Percentiles rank a stretch among this genome's conserved stretches.
phyloP scores from a whole-genome alignment of 129 eudicot genomes.

The Apium graveolens region DNA sequence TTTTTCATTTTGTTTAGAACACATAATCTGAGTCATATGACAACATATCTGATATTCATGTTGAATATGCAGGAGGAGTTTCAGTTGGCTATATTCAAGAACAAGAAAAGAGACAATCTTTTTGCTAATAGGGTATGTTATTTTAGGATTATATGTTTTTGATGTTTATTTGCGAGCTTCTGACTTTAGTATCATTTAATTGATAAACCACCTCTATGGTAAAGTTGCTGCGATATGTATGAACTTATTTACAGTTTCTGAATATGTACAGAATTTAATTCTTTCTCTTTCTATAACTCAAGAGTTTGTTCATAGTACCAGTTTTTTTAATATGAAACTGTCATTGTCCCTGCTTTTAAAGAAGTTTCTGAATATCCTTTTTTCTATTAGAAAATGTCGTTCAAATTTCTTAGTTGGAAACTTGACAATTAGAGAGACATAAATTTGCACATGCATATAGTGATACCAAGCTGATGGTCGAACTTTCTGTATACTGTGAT shows the following conservation, averaged over 20 bases:
- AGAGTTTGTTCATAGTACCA: not conserved
- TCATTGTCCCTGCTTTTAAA: not conserved
- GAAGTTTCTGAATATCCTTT: not conserved
- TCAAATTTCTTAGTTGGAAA: not conserved
- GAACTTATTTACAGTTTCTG: not conserved
- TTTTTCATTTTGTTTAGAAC: not conserved
- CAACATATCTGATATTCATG: slow-evolving; percentile 8
- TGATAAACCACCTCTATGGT: not conserved
- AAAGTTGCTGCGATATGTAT: not conserved
- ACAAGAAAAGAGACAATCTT: slow-evolving; percentile 83
- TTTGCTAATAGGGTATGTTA: slow-evolving; percentile 90
- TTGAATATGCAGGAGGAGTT: slow-evolving; percentile 77
- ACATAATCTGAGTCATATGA: not conserved
- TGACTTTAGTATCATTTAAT: slow-evolving; percentile 7
- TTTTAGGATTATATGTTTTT: not conserved
- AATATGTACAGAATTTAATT: not conserved
- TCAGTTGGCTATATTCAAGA: slow-evolving; percentile 91
- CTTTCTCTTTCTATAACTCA: not conserved
- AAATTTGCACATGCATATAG: not conserved
- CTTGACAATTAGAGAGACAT: not conserved
- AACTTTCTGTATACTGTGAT: not conserved
- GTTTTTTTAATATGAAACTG: not conserved
- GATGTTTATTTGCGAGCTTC: not conserved
- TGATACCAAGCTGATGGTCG: not conserved
- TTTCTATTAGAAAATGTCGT: not conserved